These are phyloP conservation scores for Hypoxylon sp. DNA, from an alignment of 2,329 filamentous ascomycete genomes.

Conservation along the genomic window DNA sequence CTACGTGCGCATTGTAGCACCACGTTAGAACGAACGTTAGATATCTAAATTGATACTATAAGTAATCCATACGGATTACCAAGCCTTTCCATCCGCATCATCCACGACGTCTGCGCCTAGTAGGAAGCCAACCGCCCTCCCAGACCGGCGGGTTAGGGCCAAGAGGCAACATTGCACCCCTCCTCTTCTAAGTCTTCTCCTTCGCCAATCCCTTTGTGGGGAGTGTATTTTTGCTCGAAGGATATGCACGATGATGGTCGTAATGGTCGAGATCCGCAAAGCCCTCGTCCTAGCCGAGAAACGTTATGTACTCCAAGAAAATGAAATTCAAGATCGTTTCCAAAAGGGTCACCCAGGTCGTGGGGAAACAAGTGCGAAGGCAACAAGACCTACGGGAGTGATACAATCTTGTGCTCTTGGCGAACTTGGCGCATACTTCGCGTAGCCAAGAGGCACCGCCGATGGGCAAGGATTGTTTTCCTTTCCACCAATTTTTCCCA, in stretches of 20 bases:
- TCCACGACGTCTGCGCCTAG: constrained; percentile 30
- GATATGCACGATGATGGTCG: constrained; percentile 13
- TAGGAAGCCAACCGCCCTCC: constrained; percentile 33
- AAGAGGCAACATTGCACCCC: constrained; percentile 34
- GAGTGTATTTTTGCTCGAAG: constrained; percentile 15
- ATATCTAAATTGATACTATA: constrained; percentile 12
- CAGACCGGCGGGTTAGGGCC: constrained; percentile 35
- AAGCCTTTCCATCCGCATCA: constrained; percentile 17
- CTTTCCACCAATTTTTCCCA: constrained; percentile 31
- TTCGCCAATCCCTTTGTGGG: constrained; percentile 31
- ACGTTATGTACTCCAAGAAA: constrained; percentile 26
- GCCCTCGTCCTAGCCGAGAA: constrained; percentile 30
- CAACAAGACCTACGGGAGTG: constrained; percentile 35
- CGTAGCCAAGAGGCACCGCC: constrained; percentile 37
- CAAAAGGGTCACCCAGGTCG: constrained; percentile 28
- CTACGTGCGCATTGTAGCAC: constrained; percentile 8
- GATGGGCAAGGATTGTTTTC: constrained; percentile 34
- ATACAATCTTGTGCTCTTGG: constrained; percentile 42
- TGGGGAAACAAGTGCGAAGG: constrained; percentile 28
- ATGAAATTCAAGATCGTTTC: constrained; percentile 10
- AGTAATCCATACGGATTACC: too few species aligned
- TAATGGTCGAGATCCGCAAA: constrained; percentile 25
- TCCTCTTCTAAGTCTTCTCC: constrained; percentile 20
- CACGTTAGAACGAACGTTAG: neutral
- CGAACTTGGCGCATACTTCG: constrained; percentile 42